Percentiles rank a stretch among this genome's conserved stretches.
Evolutionary conservation across 192 early-diverging fungal genomes (phyloP).

Genomic region (Coemansia sp.): DNA sequence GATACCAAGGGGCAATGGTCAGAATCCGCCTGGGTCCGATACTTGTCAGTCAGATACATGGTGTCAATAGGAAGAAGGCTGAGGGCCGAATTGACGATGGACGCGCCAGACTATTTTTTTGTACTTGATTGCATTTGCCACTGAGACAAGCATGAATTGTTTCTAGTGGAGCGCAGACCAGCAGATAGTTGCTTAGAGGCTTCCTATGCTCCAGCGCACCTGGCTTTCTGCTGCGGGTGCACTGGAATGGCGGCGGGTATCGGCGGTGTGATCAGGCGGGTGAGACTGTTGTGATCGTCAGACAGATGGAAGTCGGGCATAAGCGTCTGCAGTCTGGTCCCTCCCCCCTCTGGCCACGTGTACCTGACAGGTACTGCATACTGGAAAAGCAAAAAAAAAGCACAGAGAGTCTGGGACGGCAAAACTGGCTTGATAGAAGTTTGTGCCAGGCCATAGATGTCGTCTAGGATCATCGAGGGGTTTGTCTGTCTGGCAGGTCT

Average conservation of each 20-base stretch:
- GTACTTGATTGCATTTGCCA: slow-evolving; percentile 17
- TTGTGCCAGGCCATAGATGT: slow-evolving; percentile 30
- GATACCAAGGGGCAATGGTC: slow-evolving; percentile 26
- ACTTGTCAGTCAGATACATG: slow-evolving; percentile 36
- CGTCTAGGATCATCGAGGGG: slow-evolving; percentile 31
- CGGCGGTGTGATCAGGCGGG: slow-evolving; percentile 27
- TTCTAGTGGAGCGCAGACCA: slow-evolving; percentile 29
- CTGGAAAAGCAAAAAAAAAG: slow-evolving; percentile 29
- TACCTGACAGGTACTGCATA: slow-evolving; percentile 37
- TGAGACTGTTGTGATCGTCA: slow-evolving; percentile 23
- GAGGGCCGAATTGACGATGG: slow-evolving; percentile 23
- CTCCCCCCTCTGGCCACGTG: slow-evolving; percentile 31
- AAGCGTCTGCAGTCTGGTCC: slow-evolving; percentile 22
- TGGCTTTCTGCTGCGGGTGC: slow-evolving; percentile 5
- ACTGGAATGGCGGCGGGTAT: slow-evolving; percentile 26
- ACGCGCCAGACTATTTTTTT: too few species aligned
- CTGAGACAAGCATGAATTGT: slow-evolving; percentile 13
- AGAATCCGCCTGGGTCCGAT: slow-evolving; percentile 18
- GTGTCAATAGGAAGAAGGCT: slow-evolving; percentile 35
- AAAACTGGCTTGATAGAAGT: slow-evolving; percentile 25
- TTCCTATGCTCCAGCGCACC: not conserved
- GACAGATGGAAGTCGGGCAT: slow-evolving; percentile 29
- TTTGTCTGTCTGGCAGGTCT: slow-evolving; percentile 10
- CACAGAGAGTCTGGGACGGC: slow-evolving; percentile 19
- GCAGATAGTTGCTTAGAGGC: slow-evolving; percentile 19